Evolutionary conservation across 345 rosid genomes (phyloP), one percentile per base, ranked within the genome.

Genomic region (Triadica sebifera): DNA sequence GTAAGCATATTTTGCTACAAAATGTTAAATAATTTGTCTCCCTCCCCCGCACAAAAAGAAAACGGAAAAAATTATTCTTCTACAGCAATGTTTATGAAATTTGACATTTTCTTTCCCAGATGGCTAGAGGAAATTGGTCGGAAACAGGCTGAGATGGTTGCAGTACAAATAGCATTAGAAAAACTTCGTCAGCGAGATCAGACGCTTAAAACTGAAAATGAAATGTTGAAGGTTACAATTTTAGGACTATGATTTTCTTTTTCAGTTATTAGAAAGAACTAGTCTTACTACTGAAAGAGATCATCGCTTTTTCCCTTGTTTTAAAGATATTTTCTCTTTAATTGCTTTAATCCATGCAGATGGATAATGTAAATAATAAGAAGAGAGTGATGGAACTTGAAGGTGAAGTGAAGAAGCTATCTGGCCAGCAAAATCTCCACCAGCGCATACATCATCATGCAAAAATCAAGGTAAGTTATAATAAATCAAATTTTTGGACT

Each of bases 371-470:
- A 59, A 88, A 83, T 81, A 86, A 85, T 73, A 89, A 87, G 87
- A 90, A 84, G 82, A 84, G 71, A 73, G 77, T 85, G 59, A 71
- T 78, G 80, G 93, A 93, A 75, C 94, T 93, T 67, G 96, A 95
- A 78, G 97, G 82, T 70, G 98, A 95, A 82, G 84, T 86, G 6
- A 84, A 81, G 82, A 89, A 88, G 81, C 89, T 93, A 15, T 85
- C 96, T 53, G 94, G 92, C 64, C 96, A 91, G 74, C 98, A 91
- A 83, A 95, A 91, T 79, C 87, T 94, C 67, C 92, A 90, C 76
- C 96, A 93, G 75, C 89, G 96, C 75, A 89, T 89, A 78, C 97
- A 92, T 80, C 98, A 95, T 77, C 92, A 95, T 78, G 86, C 90
- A 75, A 90, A 91, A 85, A 89, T 88, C 82, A 95, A 95, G 99